Conservation (phyloP, 495 filamentous ascomycete species). For the Patellaria atrata region DNA sequence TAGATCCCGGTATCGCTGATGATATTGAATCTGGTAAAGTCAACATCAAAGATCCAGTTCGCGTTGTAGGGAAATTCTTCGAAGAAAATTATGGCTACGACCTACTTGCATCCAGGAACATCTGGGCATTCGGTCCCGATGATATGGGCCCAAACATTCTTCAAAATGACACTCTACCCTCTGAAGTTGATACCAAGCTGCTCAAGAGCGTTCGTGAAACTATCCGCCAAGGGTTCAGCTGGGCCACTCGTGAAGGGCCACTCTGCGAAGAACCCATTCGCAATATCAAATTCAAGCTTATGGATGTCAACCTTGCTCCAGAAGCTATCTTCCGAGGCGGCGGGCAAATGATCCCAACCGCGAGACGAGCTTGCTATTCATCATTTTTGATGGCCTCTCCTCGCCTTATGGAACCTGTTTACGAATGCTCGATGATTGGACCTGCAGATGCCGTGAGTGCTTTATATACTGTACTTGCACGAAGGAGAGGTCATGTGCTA, state of each 20-base stretch:
- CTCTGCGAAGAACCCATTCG: slow-evolving; percentile 98
- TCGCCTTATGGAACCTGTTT: slow-evolving; percentile 90
- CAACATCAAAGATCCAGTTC: slow-evolving; percentile 80
- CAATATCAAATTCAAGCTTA: slow-evolving; percentile 89
- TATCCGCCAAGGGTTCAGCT: slow-evolving; percentile 87
- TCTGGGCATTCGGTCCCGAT: slow-evolving; percentile 97
- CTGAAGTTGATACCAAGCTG: slow-evolving; percentile 78
- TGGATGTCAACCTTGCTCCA: slow-evolving; percentile 70
- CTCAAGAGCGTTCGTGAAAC: slow-evolving; percentile 79
- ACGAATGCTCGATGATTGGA: slow-evolving; percentile 80
- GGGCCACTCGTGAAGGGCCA: slow-evolving; percentile 89
- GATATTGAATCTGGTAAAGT: slow-evolving; percentile 89
- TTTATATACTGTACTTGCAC: slow-evolving; percentile 81
- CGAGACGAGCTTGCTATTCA: slow-evolving; percentile 79
- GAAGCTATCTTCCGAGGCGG: slow-evolving; percentile 90
- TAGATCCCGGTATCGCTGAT: slow-evolving; percentile 87
- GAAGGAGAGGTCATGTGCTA: slow-evolving; percentile 82
- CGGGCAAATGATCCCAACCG: slow-evolving; percentile 92
- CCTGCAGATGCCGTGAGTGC: slow-evolving; percentile 79
- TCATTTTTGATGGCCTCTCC: slow-evolving; percentile 96
- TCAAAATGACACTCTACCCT: slow-evolving; percentile 88
- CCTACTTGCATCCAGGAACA: slow-evolving; percentile 79
- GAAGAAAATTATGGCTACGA: slow-evolving; percentile 97
- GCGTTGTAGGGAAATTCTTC: slow-evolving; percentile 91
- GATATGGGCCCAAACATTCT: slow-evolving; percentile 92